phyloP scores from a whole-genome alignment of 73 alveolate species.

The Paramecium biaurelia region DNA sequence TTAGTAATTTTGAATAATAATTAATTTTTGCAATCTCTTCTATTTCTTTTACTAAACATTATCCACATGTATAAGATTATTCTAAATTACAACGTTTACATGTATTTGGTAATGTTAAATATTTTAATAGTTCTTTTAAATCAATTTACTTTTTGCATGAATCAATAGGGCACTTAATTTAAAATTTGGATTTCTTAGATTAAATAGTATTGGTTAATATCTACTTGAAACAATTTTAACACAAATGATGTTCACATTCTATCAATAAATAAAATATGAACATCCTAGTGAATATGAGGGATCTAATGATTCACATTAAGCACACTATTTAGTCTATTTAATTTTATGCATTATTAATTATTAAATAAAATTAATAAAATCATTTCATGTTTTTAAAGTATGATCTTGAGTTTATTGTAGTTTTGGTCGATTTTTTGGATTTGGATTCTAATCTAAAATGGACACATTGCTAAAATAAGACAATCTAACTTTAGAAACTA shows the following conservation, averaged over 20 bases:
- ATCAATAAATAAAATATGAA: neutral
- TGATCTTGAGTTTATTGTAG: neutral
- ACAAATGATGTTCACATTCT: neutral
- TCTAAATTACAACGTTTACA: constrained; percentile 2
- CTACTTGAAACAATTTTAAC: neutral
- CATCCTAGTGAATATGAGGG: neutral
- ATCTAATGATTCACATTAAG: neutral
- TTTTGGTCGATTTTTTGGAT: constrained; percentile 20
- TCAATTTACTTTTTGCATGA: neutral
- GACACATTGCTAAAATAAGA: neutral
- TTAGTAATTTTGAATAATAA: constrained; percentile 7
- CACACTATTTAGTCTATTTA: constrained; percentile 13
- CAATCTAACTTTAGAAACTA: neutral
- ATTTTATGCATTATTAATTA: constrained; percentile 18
- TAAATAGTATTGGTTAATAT: neutral
- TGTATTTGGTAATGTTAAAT: neutral
- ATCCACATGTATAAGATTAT: constrained; percentile 18
- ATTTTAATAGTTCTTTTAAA: constrained; percentile 1
- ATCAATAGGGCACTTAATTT: neutral
- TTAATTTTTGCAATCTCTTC: constrained; percentile 46
- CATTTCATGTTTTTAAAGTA: constrained; percentile 13
- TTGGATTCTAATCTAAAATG: neutral
- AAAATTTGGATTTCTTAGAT: neutral
- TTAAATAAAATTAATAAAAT: neutral
- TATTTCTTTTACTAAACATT: neutral